Conservation (phyloP, 192 early-diverging fungal genomes). For the Entrophospora sp. region DNA sequence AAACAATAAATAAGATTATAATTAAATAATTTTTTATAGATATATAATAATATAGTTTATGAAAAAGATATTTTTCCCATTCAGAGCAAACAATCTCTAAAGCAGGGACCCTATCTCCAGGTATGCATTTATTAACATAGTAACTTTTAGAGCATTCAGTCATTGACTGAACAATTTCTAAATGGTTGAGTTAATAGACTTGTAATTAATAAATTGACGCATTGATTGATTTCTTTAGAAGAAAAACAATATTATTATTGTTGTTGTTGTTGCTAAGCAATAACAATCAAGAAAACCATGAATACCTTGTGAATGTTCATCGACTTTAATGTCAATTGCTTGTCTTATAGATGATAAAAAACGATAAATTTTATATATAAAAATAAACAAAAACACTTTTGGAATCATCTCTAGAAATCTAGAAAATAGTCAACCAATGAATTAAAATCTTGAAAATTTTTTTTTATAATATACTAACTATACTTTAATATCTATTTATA, state of each 20-base stretch:
- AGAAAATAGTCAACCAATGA: no score
- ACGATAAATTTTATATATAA: not conserved
- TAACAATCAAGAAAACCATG: not conserved
- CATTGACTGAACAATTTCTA: no score
- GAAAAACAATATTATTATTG: no score
- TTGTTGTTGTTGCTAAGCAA: no score
- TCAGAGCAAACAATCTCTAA: not conserved
- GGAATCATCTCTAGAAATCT: not conserved
- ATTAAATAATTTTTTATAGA: not conserved
- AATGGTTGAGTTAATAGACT: no score
- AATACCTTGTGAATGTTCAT: conserved; percentile 1
- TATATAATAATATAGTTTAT: not conserved
- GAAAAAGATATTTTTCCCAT: conserved; percentile 17
- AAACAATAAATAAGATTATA: not conserved
- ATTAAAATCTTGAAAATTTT: no score
- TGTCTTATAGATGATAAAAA: not conserved
- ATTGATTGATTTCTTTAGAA: no score
- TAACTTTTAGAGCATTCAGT: conserved; percentile 15
- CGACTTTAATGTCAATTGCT: not conserved
- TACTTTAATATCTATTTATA: no score
- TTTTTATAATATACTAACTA: no score
- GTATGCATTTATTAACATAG: not conserved
- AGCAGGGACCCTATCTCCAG: conserved; percentile 6
- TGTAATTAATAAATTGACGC: no score
- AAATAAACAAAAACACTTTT: not conserved